Base-by-base conservation (phyloP, 2,329 filamentous ascomycete genomes). In the Talaromyces rugulosus region DNA sequence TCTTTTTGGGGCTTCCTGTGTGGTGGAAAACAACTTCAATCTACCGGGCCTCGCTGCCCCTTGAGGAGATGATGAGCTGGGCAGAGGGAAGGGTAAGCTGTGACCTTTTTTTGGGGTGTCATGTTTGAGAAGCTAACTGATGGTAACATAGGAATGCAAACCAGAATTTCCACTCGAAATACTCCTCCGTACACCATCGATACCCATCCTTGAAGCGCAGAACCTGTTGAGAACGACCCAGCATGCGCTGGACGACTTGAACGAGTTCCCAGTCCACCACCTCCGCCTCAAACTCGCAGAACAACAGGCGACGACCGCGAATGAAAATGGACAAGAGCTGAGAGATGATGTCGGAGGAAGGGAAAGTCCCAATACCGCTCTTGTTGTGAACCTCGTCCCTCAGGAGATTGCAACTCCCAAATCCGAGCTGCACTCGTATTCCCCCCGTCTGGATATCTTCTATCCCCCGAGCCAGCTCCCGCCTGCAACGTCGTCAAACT, bases 21-120 rank as follows among this genome's bases (percentile, higher is more conserved):
- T 99, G 95, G 95, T 96, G 92, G 87, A 88, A 87, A 75, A 98
- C 95, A 0, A 99, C 95, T 4, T 89, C 90, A 0, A 96, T 98
- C 60, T 93, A 96, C 75, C 86, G 95, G 60, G 93, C 94, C 12
- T 84, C 87, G 52, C 80, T 99, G 68, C 95, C 95, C 5, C 76
- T 97, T 67, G 84, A 89, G 71, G 85, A 88, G 60, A 99, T 99
- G 95, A 85, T 90, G 67, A 85, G 89, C 64, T 98, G 95, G 94
- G 90, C 92, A 9, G 90, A 96, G 71, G 92, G 92, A 66, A 91
- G 90, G 83, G 93, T 96, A 75, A 64, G 78, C 11, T 28, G n/a
- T 16, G 42, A 12, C 27, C 5, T 31, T 8, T 28, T 30, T 52
- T 53, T 53, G 16, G 44, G n/a, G 3, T 2, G n/a, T 3, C 16